Evolutionary conservation across 2,329 filamentous ascomycete genomes (phyloP).

Genomic region (Fusarium phyllophilum): DNA sequence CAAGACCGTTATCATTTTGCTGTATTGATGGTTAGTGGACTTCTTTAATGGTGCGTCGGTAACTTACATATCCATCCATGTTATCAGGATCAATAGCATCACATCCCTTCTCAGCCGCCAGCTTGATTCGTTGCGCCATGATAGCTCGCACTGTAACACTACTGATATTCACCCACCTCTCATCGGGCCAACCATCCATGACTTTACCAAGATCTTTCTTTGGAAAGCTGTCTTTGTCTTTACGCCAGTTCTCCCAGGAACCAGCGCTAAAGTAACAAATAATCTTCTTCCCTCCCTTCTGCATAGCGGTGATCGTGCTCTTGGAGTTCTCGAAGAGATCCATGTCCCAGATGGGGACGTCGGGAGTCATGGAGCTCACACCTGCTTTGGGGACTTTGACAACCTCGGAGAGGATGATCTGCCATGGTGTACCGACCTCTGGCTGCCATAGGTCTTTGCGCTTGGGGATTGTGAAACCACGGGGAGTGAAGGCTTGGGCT

Average conservation of each 20-base stretch:
- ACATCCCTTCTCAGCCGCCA: slow-evolving; percentile 70
- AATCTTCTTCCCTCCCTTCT: slow-evolving; percentile 66
- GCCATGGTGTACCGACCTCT: slow-evolving; percentile 62
- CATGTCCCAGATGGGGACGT: slow-evolving; percentile 61
- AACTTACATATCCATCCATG: slow-evolving; percentile 68
- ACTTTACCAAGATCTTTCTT: slow-evolving; percentile 65
- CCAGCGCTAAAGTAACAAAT: slow-evolving; percentile 82
- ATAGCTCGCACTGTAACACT: slow-evolving; percentile 68
- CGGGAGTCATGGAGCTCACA: slow-evolving; percentile 43
- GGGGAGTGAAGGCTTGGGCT: rapidly evolving
- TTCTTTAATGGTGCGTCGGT: rapidly evolving
- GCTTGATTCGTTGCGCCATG: slow-evolving; percentile 67
- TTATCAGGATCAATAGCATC: slow-evolving; percentile 78
- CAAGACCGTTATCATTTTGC: slow-evolving; percentile 70
- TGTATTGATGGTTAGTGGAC: not conserved
- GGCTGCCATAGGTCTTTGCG: slow-evolving; percentile 58
- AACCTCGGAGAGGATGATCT: slow-evolving; percentile 64
- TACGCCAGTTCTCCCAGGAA: slow-evolving; percentile 70
- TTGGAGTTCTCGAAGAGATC: slow-evolving; percentile 64
- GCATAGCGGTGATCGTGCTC: slow-evolving; percentile 61
- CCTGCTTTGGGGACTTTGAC: slow-evolving; percentile 51
- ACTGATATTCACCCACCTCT: slow-evolving; percentile 71
- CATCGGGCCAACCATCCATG: slow-evolving; percentile 71
- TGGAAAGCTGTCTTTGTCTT: slow-evolving; percentile 65
- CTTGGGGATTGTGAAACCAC: not conserved